phyloP scores from a whole-genome alignment of 2,329 filamentous ascomycete species.

The Dryadomyces quercus-mongolicae region DNA sequence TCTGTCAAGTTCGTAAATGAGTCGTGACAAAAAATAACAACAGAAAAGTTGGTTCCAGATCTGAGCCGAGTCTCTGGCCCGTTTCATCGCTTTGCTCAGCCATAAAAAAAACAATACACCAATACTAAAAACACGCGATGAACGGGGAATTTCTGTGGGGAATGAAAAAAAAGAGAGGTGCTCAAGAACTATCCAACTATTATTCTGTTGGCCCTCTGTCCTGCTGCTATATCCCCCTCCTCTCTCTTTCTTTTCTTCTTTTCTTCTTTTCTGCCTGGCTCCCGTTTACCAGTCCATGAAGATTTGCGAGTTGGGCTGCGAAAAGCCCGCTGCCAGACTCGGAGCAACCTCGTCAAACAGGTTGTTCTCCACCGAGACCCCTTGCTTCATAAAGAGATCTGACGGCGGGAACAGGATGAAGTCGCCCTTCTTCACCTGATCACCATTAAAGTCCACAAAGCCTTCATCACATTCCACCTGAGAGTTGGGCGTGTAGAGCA shows the following conservation, averaged over 20 bases:
- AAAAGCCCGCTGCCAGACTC: slow-evolving; percentile 37
- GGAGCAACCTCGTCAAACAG: slow-evolving; percentile 37
- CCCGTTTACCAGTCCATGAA: slow-evolving; percentile 15
- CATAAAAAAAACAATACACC: neutral
- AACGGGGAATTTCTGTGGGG: too few species aligned
- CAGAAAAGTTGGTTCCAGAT: neutral
- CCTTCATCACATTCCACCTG: slow-evolving; percentile 55
- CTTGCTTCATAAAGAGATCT: neutral
- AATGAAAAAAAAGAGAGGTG: neutral
- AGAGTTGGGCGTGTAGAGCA: slow-evolving; percentile 56
- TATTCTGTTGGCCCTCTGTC: too few species aligned
- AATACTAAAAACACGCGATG: neutral
- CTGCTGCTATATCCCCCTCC: too few species aligned
- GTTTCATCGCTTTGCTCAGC: neutral
- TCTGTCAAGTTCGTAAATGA: neutral
- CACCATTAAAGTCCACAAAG: slow-evolving; percentile 40
- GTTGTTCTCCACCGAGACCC: slow-evolving; percentile 10
- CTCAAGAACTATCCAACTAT: too few species aligned
- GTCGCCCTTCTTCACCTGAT: slow-evolving; percentile 36
- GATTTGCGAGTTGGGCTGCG: slow-evolving; percentile 38
- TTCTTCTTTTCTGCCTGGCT: neutral
- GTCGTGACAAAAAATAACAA: slow-evolving; percentile 1
- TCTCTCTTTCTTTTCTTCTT: neutral
- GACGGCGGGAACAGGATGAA: slow-evolving; percentile 49
- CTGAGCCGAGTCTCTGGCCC: neutral